Base-by-base conservation (phyloP, 148 eudicot genomes). In the Pouteria glomerata region DNA sequence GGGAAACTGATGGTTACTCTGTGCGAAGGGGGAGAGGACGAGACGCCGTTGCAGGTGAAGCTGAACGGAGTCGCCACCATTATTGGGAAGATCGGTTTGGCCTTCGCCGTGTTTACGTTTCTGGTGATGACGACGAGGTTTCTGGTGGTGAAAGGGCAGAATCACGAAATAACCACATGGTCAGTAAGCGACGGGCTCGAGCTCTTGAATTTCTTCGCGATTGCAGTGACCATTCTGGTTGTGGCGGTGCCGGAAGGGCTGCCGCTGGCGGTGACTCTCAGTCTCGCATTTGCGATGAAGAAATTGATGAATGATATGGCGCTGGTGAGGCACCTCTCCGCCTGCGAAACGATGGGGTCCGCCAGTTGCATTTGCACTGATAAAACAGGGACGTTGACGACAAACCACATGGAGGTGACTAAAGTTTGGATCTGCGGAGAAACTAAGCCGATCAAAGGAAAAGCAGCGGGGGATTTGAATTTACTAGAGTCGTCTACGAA, bases 291-390 rank as follows among this genome's bases (percentile, higher is more conserved):
- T 75, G 78, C 82, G 0, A 74, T 79, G 82, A 79, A 75, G 63
- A 64, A 79, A 48, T 62, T 79, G 50, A 74, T 79, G 78, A 66
- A 39, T 51, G 79, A 75, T 23, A 74, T 55, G 63, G 82, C 82
- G n/a, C 76, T 79, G 15, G 82, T 79, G 18, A 66, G 82, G 18
- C 71, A 70, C 18, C 78, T 79, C 29, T 56, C 82, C 0, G 82
- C 82, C 1, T 79, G 82, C 57, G 82, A 79, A 76, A 79, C 82
- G 4, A 79, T 79, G 82, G 82, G 82, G n/a, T 79, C 82, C 0
- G 70, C 82, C 26, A 75, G 76, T 14, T 64, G 72, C 41, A 79
- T 79, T 39, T 79, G 76, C 31, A 79, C 72, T 15, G 82, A 79
- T 68, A 79, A 79, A 66, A 79, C 82, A 0, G 82, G 82, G 41